Percentiles rank a stretch among this genome's conserved stretches.
Evolutionary conservation across 495 filamentous ascomycete genomes (phyloP).

Genomic region (Penicillium maclennaniae): DNA sequence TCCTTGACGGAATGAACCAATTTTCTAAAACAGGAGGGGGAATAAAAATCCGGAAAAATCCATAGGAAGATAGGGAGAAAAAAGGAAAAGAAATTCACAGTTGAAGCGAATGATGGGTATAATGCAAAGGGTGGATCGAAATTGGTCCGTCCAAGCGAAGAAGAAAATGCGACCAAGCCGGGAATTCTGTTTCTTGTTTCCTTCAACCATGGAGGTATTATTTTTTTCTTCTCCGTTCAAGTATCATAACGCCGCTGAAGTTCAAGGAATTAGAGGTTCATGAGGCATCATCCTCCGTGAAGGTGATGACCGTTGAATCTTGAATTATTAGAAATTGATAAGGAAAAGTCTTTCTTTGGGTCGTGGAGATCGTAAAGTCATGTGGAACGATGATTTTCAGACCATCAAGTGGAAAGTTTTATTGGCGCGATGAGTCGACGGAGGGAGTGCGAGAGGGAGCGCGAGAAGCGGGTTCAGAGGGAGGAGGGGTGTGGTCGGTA

Average conservation of each 20-base stretch:
- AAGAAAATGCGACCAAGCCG: slow-evolving; percentile 7
- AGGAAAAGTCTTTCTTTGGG: slow-evolving; percentile 13
- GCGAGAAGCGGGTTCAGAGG: slow-evolving; percentile 19
- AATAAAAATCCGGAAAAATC: not conserved
- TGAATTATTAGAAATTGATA: slow-evolving; percentile 1
- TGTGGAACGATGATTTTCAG: slow-evolving; percentile 7
- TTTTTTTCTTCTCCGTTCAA: not conserved
- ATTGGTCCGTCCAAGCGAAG: slow-evolving; percentile 13
- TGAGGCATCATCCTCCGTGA: not conserved
- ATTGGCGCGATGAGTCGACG: slow-evolving; percentile 22
- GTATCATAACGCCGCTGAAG: slow-evolving; percentile 9
- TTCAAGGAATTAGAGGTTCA: not conserved
- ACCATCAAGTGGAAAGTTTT: slow-evolving; percentile 1
- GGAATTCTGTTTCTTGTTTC: slow-evolving; percentile 3
- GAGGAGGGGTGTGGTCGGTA: slow-evolving; percentile 17
- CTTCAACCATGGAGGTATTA: not conserved
- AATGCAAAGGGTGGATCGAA: slow-evolving; percentile 17
- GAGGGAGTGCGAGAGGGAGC: slow-evolving; percentile 21
- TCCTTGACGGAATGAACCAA: not conserved
- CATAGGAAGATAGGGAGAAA: slow-evolving; percentile 1
- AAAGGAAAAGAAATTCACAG: slow-evolving; percentile 4
- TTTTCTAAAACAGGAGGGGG: slow-evolving; percentile 4
- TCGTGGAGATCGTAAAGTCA: slow-evolving; percentile 26
- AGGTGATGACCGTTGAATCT: slow-evolving; percentile 10
- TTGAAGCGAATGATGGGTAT: slow-evolving; percentile 18